Evolutionary conservation across 805 yeast species (phyloP).

Genomic region (Starmerella cellae): DNA sequence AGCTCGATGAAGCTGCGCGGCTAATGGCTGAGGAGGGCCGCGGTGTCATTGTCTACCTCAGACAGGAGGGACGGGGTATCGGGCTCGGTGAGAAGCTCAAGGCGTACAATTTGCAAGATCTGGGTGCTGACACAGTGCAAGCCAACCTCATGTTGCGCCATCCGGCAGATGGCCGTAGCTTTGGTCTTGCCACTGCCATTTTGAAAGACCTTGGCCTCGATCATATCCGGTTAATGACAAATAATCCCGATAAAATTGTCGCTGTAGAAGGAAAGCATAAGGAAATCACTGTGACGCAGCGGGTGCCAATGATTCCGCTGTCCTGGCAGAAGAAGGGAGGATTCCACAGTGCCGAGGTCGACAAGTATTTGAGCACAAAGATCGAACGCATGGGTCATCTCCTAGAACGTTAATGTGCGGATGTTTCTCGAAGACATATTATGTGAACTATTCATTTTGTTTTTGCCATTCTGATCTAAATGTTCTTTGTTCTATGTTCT

Average conservation of each 20-base stretch:
- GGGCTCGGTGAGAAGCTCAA: constrained; percentile 96
- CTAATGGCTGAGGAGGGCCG: constrained; percentile 75
- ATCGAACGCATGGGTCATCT: constrained; percentile 96
- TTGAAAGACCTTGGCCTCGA: constrained; percentile 64
- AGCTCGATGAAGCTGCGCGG: constrained; percentile 93
- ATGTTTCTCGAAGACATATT: too few relatives aligned
- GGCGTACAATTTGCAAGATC: constrained; percentile 91
- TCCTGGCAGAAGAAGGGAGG: constrained; percentile 72
- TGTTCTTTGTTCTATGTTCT: too few relatives aligned
- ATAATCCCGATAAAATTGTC: constrained; percentile 88
- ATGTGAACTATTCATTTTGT: too few relatives aligned
- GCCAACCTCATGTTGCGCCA: constrained; percentile 86
- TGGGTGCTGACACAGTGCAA: constrained; percentile 97
- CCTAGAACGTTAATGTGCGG: constrained; percentile 25
- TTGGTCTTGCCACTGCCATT: constrained; percentile 87
- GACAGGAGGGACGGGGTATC: constrained; percentile 98
- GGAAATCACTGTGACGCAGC: constrained; percentile 60
- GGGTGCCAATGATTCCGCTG: constrained; percentile 94
- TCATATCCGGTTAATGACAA: constrained; percentile 68
- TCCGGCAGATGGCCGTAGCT: constrained; percentile 96
- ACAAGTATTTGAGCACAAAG: constrained; percentile 85
- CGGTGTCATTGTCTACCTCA: constrained; percentile 87
- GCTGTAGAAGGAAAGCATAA: constrained; percentile 86
- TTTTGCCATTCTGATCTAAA: too few relatives aligned
- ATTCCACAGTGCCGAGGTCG: constrained; percentile 71